Evolutionary conservation across 495 filamentous ascomycete species (phyloP), one percentile per base, ranked within the genome.

Genomic region (Aspergillus wentii): DNA sequence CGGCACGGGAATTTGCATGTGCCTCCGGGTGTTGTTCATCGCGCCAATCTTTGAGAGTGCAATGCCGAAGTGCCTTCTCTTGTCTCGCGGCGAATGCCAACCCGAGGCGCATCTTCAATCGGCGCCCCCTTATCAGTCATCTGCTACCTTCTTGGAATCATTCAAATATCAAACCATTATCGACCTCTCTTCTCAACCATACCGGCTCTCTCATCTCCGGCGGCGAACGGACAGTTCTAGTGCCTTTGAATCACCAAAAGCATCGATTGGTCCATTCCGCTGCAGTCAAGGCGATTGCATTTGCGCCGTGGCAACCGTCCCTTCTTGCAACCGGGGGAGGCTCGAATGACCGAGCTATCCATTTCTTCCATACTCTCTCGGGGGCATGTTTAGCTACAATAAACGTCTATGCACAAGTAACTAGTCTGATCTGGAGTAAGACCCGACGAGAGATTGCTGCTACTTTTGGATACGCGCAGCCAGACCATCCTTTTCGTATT

Each of bases 211-310:
- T 66, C 4, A 50, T 66, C 8, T 44, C 59, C 0, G 60, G 56
- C n/a, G 40, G 38, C 17, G 55, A 49, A 8, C 45, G 49, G 29
- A 66, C 63, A 7, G 36, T 54, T 16, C 20, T 55, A 9, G 35
- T 69, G n/a, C 53, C 61, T 5, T 32, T 41, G 5, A 80, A 80
- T 25, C 66, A 72, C 17, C 80, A 85, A 49, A 85, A 79, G 44
- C 79, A 94, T 53, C 74, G 72, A 22, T 87, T 92, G 73, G 25
- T 64, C 6, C 88, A 97, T 60, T 76, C 81, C 10, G 91, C 92
- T 1, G 92, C 92, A 7, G 86, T 96, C 49, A 98, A 98, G 60
- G 92, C 92, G 16, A 90, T 97, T 43, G 92, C 92, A 8, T 97
- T 97, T 63, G 95, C 92, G 29, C 92, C 92, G 4, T 97, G 91